These are phyloP conservation scores for Phaffia australis DNA, from an alignment of 768 basidiomycete genomes.

Conservation along the genomic window DNA sequence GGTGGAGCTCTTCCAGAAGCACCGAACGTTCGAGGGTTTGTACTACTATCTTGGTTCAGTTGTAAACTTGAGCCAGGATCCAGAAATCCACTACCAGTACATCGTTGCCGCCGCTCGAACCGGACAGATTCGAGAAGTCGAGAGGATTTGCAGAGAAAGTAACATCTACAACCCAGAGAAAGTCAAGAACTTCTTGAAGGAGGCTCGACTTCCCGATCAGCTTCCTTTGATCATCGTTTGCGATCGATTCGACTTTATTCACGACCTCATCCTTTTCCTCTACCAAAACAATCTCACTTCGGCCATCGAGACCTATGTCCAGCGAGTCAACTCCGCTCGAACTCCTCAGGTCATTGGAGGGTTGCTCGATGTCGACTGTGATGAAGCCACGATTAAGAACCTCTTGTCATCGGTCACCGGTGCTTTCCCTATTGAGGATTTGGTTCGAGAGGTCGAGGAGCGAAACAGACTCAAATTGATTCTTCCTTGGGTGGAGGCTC, in stretches of 20 bases:
- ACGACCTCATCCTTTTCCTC: slow-evolving; percentile 93
- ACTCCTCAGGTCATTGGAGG: slow-evolving; percentile 97
- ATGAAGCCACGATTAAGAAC: slow-evolving; percentile 87
- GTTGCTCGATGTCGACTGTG: slow-evolving; percentile 93
- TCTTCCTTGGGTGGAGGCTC: slow-evolving; percentile 89
- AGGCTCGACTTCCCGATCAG: slow-evolving; percentile 90
- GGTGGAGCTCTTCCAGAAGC: slow-evolving; percentile 95
- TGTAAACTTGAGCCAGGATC: slow-evolving; percentile 90
- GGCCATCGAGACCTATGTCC: slow-evolving; percentile 99
- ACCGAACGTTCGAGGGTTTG: slow-evolving; percentile 94
- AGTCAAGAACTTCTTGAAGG: slow-evolving; percentile 65
- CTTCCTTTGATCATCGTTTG: slow-evolving; percentile 98
- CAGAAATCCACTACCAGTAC: slow-evolving; percentile 99
- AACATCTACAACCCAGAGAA: slow-evolving; percentile 98
- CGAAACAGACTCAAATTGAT: slow-evolving; percentile 93
- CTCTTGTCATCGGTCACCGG: slow-evolving; percentile 90
- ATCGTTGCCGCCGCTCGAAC: slow-evolving; percentile 97
- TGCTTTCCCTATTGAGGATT: slow-evolving; percentile 93
- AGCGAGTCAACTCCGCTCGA: slow-evolving; percentile 90
- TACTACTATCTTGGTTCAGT: slow-evolving; percentile 98
- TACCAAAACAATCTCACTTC: slow-evolving; percentile 94
- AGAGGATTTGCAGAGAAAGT: slow-evolving; percentile 95
- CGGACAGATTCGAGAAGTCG: slow-evolving; percentile 96
- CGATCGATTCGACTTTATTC: slow-evolving; percentile 99
- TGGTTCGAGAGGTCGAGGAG: slow-evolving; percentile 93